Conservation (phyloP, 192 early-diverging fungal species). For the Coemansia sp. region DNA sequence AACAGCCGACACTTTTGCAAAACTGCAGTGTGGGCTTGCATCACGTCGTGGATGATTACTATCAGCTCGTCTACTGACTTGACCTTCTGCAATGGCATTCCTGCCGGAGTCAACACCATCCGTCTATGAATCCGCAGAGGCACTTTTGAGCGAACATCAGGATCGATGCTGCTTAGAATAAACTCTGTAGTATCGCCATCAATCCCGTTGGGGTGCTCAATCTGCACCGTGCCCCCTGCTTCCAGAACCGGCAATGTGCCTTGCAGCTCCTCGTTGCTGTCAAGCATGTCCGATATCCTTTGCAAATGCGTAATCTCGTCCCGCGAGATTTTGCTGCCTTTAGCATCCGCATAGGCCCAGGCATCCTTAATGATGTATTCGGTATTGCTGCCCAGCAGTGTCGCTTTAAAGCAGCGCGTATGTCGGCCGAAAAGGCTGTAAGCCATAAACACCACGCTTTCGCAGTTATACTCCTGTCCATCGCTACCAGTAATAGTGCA, state of each 20-base stretch:
- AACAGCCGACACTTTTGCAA: background rate
- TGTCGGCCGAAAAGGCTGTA: conserved; percentile 8
- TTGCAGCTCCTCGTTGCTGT: background rate
- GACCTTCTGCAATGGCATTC: background rate
- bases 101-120: background rate
- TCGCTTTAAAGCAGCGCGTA: conserved; percentile 14
- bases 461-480: too few relatives aligned
- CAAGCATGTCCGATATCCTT: conserved; percentile 3
- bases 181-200: background rate
- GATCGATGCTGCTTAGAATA: background rate
- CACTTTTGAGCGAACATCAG: background rate
- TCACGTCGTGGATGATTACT: background rate
- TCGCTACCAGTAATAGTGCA: conserved; percentile 5
- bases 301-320: conserved; percentile 7
- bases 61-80: conserved; percentile 6
- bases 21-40: conserved; percentile 3
- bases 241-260: conserved; percentile 3
- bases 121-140: conserved; percentile 1
- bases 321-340: background rate
- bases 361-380: conserved; percentile 8
- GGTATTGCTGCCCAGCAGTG: background rate
- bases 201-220: background rate
- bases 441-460: background rate
- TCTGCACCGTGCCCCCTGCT: conserved; percentile 3
- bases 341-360: background rate